Percentiles rank a stretch among this genome's conserved stretches.
These are phyloP conservation scores for Aureobasidium leucospermi DNA, from an alignment of 2,329 filamentous ascomycete genomes.

Conservation along the genomic window DNA sequence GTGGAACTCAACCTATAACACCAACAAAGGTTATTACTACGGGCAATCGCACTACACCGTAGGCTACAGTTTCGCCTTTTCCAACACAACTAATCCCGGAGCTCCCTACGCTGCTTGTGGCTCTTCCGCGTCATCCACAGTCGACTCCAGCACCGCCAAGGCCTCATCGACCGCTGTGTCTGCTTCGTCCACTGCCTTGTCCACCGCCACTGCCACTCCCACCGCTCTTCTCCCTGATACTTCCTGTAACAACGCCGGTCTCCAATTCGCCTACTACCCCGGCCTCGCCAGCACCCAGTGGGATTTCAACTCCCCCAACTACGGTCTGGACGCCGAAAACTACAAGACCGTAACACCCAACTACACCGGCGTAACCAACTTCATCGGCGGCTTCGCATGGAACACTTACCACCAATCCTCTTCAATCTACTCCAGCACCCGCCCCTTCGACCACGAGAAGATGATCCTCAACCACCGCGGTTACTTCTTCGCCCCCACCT, in stretches of 20 bases:
- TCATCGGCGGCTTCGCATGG: neutral
- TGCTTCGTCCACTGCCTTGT: neutral
- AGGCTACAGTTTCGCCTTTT: constrained; percentile 18
- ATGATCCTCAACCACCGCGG: neutral
- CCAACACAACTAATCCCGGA: constrained; percentile 17
- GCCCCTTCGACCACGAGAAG: neutral
- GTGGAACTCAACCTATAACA: constrained; percentile 20
- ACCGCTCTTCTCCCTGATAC: neutral
- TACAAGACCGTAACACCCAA: neutral
- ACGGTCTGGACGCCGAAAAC: neutral
- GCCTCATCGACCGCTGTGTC: neutral
- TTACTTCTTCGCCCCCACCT: neutral
- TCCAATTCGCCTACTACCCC: neutral
- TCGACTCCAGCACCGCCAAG: neutral
- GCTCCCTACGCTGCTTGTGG: constrained; percentile 8
- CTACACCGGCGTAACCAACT: neutral
- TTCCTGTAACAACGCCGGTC: neutral
- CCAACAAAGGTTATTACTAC: constrained; percentile 21
- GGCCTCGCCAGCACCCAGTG: neutral
- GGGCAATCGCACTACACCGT: constrained; percentile 21
- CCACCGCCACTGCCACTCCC: neutral
- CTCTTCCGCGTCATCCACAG: constrained; percentile 7
- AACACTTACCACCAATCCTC: neutral
- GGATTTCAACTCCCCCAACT: neutral
- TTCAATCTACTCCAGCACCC: neutral